phyloP scores from a whole-genome alignment of 2,329 filamentous ascomycete genomes.

The Cladophialophora immunda region DNA sequence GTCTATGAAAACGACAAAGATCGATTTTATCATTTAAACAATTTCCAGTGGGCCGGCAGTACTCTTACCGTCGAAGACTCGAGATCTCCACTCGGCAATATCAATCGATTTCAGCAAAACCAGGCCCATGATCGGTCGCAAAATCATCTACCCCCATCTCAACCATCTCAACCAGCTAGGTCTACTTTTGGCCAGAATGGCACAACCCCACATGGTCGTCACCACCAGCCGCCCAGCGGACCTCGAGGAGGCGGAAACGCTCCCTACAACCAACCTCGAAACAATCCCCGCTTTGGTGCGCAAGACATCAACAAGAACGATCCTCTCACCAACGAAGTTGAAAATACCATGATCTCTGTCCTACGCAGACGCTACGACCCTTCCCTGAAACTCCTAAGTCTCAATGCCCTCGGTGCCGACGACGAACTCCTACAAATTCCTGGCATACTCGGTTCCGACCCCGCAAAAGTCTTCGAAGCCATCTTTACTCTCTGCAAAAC shows the following conservation, averaged over 20 bases:
- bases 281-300: slow-evolving; percentile 9
- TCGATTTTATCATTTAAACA: slow-evolving; percentile 68
- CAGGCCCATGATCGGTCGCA: slow-evolving; percentile 9
- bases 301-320: slow-evolving; percentile 15
- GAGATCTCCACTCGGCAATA: slow-evolving; percentile 29
- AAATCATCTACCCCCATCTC: slow-evolving; percentile 11
- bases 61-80: slow-evolving; percentile 63
- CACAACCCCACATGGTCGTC: slow-evolving; percentile 1
- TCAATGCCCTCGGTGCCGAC: slow-evolving; percentile 80
- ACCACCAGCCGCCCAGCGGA: slow-evolving; percentile 26
- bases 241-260: slow-evolving; percentile 22
- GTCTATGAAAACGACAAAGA: slow-evolving; percentile 36
- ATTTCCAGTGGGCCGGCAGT: slow-evolving; percentile 72
- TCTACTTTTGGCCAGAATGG: slow-evolving; percentile 26
- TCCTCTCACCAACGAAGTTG: slow-evolving; percentile 46
- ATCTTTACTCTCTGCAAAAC: slow-evolving; percentile 86
- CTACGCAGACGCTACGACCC: slow-evolving; percentile 78
- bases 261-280: slow-evolving; percentile 20
- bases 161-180: slow-evolving; percentile 26
- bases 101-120: slow-evolving; percentile 21
- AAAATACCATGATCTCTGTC: slow-evolving; percentile 54
- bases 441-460: slow-evolving; percentile 49
- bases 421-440: slow-evolving; percentile 50
- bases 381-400: slow-evolving; percentile 77
- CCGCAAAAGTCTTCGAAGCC: slow-evolving; percentile 88